A percentile compares a stretch with the other conserved stretches of the same genome.
Evolutionary conservation across 306 rosid genomes (phyloP).

Genomic region (Prunus campanulata): DNA sequence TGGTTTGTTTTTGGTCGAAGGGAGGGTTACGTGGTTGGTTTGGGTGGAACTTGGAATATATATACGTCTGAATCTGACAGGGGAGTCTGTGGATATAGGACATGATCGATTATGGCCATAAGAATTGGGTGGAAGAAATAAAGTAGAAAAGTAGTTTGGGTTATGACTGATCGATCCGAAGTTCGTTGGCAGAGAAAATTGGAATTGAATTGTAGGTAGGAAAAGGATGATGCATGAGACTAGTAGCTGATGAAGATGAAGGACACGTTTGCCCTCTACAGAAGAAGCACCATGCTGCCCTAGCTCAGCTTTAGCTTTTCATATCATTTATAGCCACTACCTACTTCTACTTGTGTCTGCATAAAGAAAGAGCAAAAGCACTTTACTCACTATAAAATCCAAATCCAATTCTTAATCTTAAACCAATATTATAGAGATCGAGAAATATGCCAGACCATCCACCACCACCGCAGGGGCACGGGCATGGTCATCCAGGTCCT

Average conservation of each 20-base stretch:
- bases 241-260: neutral
- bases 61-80: too few relatives aligned
- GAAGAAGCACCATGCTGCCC: neutral
- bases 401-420: too few relatives aligned
- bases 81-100: too few relatives aligned
- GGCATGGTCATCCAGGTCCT: conserved; percentile 34
- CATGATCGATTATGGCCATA: too few relatives aligned
- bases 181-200: too few relatives aligned
- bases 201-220: neutral
- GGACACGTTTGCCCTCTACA: neutral
- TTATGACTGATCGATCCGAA: neutral
- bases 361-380: neutral
- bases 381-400: neutral
- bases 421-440: neutral
- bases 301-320: neutral
- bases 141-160: too few relatives aligned
- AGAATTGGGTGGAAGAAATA: too few relatives aligned
- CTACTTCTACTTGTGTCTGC: neutral
- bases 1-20: neutral
- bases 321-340: neutral
- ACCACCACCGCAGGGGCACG: conserved; percentile 39
- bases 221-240: neutral
- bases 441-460: conserved; percentile 46
- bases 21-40: neutral
- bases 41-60: too few relatives aligned